phyloP scores from a whole-genome alignment of 169 alveolate genomes.

The Eimeria sp. region DNA sequence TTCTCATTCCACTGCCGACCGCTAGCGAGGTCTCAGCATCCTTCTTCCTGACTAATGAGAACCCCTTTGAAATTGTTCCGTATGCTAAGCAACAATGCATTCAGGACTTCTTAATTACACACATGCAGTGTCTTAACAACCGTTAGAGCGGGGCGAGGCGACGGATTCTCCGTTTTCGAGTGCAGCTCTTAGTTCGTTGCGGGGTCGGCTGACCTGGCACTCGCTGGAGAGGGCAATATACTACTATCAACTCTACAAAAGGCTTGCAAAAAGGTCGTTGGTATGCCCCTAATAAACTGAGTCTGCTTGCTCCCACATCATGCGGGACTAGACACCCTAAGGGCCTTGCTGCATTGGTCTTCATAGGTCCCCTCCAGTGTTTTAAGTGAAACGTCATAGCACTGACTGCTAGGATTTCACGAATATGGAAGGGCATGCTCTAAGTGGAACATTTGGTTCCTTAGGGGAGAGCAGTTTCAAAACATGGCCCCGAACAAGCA shows the following conservation, averaged over 20 bases:
- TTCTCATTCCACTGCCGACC: neutral
- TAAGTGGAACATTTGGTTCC: neutral
- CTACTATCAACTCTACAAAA: neutral
- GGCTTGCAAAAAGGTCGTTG: neutral
- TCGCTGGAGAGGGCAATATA: neutral
- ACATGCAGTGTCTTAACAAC: neutral
- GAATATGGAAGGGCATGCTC: neutral
- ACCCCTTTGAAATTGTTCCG: neutral
- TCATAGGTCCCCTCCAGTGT: neutral
- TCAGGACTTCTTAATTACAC: neutral
- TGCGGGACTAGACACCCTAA: neutral
- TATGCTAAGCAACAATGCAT: neutral
- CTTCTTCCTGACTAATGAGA: neutral
- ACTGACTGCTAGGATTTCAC: neutral
- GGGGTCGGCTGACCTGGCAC: slow-evolving; percentile 45
- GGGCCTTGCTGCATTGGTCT: neutral
- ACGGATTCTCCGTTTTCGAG: neutral
- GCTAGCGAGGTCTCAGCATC: slow-evolving; percentile 13
- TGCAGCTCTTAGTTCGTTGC: neutral
- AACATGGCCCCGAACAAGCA: neutral
- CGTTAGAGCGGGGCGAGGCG: neutral
- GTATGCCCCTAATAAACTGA: neutral
- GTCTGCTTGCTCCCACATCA: neutral
- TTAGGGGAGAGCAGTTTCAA: slow-evolving; percentile 2
- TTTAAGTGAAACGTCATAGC: neutral